Conservation (phyloP, 305 asterid genomes). For the Nicotiana rustica region DNA sequence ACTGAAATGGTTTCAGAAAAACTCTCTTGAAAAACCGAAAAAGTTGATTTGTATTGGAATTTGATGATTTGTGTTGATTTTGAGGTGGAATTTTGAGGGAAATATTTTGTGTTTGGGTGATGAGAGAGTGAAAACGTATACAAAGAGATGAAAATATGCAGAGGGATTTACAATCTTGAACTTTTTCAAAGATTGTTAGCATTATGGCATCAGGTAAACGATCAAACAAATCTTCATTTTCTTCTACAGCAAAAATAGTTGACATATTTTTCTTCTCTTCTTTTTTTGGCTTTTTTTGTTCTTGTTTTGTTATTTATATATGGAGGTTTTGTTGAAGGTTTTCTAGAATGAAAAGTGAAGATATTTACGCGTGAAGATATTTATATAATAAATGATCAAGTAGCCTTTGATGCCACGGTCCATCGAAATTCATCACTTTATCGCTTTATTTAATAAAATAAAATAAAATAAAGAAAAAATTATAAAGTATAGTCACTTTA, state of each 20-base stretch:
- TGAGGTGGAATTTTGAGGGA: slow-evolving; percentile 63
- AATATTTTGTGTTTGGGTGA: slow-evolving; percentile 56
- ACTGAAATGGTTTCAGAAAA: slow-evolving; percentile 36
- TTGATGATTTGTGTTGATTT: slow-evolving; percentile 44
- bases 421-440: no score
- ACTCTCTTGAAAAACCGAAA: slow-evolving; percentile 46
- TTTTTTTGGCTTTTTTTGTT: neutral
- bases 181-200: slow-evolving; percentile 58
- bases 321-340: neutral
- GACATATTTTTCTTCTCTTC: neutral
- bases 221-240: slow-evolving; percentile 46
- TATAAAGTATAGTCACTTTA: no score
- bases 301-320: neutral
- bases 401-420: no score
- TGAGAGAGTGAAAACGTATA: slow-evolving; percentile 56
- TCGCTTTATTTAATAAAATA: no score
- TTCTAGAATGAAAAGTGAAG: neutral
- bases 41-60: slow-evolving; percentile 42
- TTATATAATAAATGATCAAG: no score
- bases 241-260: neutral
- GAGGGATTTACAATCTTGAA: slow-evolving; percentile 63
- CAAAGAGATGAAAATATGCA: slow-evolving; percentile 59
- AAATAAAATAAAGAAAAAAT: no score
- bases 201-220: slow-evolving; percentile 63
- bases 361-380: no score